These are phyloP conservation scores for Wallacemonas sp. DNA, from an alignment of 208 protist species.

Conservation along the genomic window DNA sequence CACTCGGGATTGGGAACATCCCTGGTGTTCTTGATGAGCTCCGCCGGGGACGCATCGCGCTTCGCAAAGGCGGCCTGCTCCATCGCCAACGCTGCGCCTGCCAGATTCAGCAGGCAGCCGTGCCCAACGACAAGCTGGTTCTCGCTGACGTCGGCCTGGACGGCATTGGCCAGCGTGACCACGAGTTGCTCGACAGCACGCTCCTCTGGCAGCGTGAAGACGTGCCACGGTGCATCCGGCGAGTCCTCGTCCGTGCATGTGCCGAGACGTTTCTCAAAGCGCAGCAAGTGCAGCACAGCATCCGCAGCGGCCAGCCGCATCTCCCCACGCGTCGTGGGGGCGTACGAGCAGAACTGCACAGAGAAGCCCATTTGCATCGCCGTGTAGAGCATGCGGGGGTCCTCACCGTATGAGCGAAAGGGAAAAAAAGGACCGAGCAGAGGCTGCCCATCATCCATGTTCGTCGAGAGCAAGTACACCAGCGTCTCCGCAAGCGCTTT, in stretches of 20 bases:
- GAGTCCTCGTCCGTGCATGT: no score
- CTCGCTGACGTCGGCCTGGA: not conserved
- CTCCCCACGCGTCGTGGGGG: constrained; percentile 33
- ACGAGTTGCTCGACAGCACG: not conserved
- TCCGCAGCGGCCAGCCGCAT: constrained; percentile 32
- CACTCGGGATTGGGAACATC: not conserved
- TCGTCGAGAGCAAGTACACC: constrained; percentile 10
- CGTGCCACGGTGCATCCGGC: not conserved
- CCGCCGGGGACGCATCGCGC: not conserved
- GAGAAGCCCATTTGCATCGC: constrained; percentile 27
- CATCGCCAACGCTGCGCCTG: not conserved
- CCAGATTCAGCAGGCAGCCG: not conserved
- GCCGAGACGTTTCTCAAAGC: constrained; percentile 4
- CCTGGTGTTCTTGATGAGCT: not conserved
- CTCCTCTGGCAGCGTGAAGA: constrained; percentile 1
- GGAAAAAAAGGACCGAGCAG: constrained; percentile 2
- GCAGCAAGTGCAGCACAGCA: constrained; percentile 28
- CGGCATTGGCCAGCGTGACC: not conserved
- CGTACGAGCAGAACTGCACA: constrained; percentile 27
- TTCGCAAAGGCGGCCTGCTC: constrained; percentile 6
- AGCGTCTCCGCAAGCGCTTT: not conserved
- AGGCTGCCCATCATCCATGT: constrained; percentile 1
- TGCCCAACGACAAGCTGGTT: constrained; percentile 4
- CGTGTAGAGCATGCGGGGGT: constrained; percentile 30
- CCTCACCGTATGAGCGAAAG: constrained; percentile 26